Percentiles rank a stretch among this genome's conserved stretches.
Conservation (phyloP, 2,329 filamentous ascomycete species). For the Chrysoporthe austroafricana region DNA sequence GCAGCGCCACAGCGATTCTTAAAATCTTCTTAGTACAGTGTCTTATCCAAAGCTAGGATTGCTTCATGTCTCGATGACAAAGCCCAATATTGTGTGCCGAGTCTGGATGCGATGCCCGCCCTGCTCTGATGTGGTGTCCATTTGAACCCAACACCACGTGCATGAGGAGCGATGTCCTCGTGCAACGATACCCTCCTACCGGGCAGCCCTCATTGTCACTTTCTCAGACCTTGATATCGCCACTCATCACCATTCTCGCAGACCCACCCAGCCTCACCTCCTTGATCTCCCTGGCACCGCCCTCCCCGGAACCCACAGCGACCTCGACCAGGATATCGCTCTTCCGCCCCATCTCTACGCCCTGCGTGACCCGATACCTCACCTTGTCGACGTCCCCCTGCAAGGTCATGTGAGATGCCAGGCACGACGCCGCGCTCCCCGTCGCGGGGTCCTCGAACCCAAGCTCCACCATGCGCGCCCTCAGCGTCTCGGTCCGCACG, state of each 20-base stretch:
- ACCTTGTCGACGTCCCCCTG: constrained; percentile 39
- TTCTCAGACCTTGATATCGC: constrained; percentile 31
- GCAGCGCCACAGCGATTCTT: no score
- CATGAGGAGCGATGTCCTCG: background rate
- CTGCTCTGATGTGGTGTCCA: no score
- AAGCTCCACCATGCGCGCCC: constrained; percentile 63
- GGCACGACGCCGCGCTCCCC: constrained; percentile 63
- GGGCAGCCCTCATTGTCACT: background rate
- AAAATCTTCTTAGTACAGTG: no score
- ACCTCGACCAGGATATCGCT: constrained; percentile 57
- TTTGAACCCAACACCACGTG: no score
- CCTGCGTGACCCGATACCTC: constrained; percentile 62
- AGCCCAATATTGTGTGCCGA: no score
- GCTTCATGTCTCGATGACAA: no score
- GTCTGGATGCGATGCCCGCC: no score
- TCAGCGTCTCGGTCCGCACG: constrained; percentile 36
- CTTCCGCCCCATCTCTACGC: constrained; percentile 68
- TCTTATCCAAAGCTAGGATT: no score
- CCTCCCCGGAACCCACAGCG: constrained; percentile 17
- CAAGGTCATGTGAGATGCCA: constrained; percentile 58
- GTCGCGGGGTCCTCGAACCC: constrained; percentile 63
- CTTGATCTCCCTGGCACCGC: constrained; percentile 30
- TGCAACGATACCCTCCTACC: background rate
- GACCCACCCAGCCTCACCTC: constrained; percentile 37
- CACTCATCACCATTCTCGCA: constrained; percentile 38